Base-by-base conservation (phyloP, 2,329 filamentous ascomycete species). In the Hymenoscyphus albidus region DNA sequence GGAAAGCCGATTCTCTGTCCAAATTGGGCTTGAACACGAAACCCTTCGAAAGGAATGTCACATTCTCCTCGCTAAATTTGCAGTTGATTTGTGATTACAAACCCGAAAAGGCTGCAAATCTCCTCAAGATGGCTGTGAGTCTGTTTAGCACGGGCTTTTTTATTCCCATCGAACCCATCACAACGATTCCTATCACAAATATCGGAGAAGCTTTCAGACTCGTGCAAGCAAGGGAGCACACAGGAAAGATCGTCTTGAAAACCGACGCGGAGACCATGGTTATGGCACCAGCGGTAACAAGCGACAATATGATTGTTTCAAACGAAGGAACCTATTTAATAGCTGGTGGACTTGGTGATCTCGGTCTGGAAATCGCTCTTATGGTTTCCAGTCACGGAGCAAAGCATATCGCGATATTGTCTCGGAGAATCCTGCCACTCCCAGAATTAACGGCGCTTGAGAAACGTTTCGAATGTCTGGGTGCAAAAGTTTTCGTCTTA, bases 151-250 rank as follows among this genome's bases (percentile, higher is more conserved):
- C 40, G 7, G 66, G 64, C 6, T 18, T 60, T 48, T 39, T 68
- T 44, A 68, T 67, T 39, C 71, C 74, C 9, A 69, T 76, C 5
- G 18, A 63, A 7, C 72, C 74, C 12, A 67, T 76, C 4, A 72
- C 73, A 65, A 32, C 60, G 16, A 70, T 71, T 69, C 44, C 76
- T 78, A 74, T 78, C 77, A 61, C 71, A 65, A 13, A 78, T 48
- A 77, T 3, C 64, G 72, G 6, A 35, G 61, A 62, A 35, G 68
- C 66, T 39, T 69, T 69, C 61, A 40, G 66, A 2, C 40, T 64
- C 13, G 63, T 69, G 16, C 62, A 64, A 32, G 42, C 55, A 2
- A 55, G 66, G 35, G 62, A 69, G 62, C 63, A 66, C 40, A 63
- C 55, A 2, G 67, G 67, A 4, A 68, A 64, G 65, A 65, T 55